Conservation (phyloP, 1,284 basidiomycete species). For the Phenoliferia sp. region DNA sequence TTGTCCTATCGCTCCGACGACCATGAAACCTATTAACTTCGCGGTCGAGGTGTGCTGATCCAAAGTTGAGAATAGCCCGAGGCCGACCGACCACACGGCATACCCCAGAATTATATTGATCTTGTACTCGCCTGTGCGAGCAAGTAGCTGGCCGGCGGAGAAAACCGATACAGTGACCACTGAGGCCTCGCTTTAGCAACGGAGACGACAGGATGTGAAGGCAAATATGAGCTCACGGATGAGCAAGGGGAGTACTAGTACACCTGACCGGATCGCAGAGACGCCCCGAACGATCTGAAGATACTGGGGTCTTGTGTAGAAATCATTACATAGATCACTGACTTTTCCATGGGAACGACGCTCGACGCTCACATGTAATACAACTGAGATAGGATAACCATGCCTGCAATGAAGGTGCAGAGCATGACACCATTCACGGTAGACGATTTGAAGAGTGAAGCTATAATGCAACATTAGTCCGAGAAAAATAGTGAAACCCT, state of each 20-base stretch:
- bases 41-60: constrained; percentile 51
- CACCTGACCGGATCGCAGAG: constrained; percentile 57
- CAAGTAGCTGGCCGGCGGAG: constrained; percentile 52
- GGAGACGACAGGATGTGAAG: constrained; percentile 47
- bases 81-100: constrained; percentile 61
- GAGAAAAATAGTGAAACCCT: no score
- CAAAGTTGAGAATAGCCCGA: constrained; percentile 63
- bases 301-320: constrained; percentile 62
- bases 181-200: no score
- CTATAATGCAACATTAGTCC: constrained; percentile 39
- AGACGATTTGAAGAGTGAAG: constrained; percentile 65
- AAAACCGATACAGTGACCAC: no score
- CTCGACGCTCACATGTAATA: constrained; percentile 48
- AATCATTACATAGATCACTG: background rate
- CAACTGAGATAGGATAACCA: constrained; percentile 43
- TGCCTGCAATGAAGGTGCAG: constrained; percentile 59
- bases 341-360: background rate
- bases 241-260: constrained; percentile 61
- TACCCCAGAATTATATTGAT: constrained; percentile 58
- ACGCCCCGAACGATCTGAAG: constrained; percentile 66
- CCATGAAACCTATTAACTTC: constrained; percentile 60
- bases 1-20: constrained; percentile 63
- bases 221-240: constrained; percentile 44
- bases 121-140: constrained; percentile 23
- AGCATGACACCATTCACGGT: constrained; percentile 66